Evolutionary conservation across 108 stramenopile species (phyloP).

Genomic region (Nitzschia inconspicua): DNA sequence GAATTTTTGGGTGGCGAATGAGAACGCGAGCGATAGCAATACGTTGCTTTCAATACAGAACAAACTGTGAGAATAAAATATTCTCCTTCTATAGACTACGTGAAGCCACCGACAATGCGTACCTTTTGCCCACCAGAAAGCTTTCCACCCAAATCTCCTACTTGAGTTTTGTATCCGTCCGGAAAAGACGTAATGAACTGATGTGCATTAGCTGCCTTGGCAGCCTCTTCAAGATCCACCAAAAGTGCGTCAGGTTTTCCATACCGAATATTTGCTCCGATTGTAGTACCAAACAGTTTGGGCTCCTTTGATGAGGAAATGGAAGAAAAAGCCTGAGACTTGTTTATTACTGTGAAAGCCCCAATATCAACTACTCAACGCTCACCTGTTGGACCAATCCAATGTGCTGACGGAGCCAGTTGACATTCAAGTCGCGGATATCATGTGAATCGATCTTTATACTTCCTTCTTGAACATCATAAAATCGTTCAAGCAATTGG

Average conservation of each 20-base stretch:
- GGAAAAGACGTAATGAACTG: slow-evolving; percentile 64
- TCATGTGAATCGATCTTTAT: slow-evolving; percentile 74
- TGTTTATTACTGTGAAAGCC: too few relatives aligned
- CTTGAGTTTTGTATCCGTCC: slow-evolving; percentile 4
- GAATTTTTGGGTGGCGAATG: slow-evolving; percentile 50
- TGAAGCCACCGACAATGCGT: too few relatives aligned
- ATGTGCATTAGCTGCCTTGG: slow-evolving; percentile 74
- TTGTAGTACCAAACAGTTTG: slow-evolving; percentile 66
- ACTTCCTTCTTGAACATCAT: slow-evolving; percentile 59
- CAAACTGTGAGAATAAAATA: not conserved
- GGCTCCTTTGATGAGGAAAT: too few relatives aligned
- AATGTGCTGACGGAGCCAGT: slow-evolving; percentile 65
- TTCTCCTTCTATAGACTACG: too few relatives aligned
- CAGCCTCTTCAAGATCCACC: slow-evolving; percentile 61
- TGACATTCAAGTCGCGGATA: slow-evolving; percentile 60
- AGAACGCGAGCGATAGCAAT: slow-evolving; percentile 84
- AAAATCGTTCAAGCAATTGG: slow-evolving; percentile 71
- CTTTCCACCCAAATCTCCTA: slow-evolving; percentile 6
- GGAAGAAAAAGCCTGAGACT: too few relatives aligned
- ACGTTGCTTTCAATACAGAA: slow-evolving; percentile 24
- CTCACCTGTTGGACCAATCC: slow-evolving; percentile 76
- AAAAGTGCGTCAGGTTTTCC: slow-evolving; percentile 44
- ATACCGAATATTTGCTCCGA: slow-evolving; percentile 78
- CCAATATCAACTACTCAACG: too few relatives aligned
- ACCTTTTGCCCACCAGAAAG: slow-evolving; percentile 63